Conservation (phyloP, 805 yeast genomes). For the Blastobotrys terrestris region DNA sequence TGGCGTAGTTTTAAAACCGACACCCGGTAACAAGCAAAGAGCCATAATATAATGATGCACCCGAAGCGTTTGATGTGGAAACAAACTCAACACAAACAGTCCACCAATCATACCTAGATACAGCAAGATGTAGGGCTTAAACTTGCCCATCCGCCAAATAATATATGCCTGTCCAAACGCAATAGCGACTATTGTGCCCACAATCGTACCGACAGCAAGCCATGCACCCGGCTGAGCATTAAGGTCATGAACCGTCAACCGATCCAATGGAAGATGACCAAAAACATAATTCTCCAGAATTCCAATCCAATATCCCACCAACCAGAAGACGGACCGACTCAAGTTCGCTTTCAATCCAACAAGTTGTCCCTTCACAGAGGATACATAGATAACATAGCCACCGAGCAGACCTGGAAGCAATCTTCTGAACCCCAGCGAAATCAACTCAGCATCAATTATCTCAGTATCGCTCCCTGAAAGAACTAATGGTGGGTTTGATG, state of each 20-base stretch:
- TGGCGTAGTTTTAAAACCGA: constrained; percentile 45
- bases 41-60: constrained; percentile 79
- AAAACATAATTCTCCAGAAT: constrained; percentile 80
- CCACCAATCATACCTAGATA: constrained; percentile 34
- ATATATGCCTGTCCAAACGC: constrained; percentile 68
- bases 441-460: constrained; percentile 51
- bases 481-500: constrained; percentile 66
- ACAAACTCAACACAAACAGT: constrained; percentile 38
- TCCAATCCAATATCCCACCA: constrained; percentile 79
- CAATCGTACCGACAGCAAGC: constrained; percentile 51
- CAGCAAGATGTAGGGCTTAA: constrained; percentile 49
- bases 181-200: constrained; percentile 43
- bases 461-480: constrained; percentile 37
- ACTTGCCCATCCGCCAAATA: constrained; percentile 61
- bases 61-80: constrained; percentile 66
- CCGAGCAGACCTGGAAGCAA: constrained; percentile 70
- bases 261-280: constrained; percentile 81
- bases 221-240: constrained; percentile 73
- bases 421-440: constrained; percentile 68
- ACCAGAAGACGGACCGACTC: constrained; percentile 53
- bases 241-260: constrained; percentile 68
- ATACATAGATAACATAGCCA: constrained; percentile 58
- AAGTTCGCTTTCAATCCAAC: constrained; percentile 25
- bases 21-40: constrained; percentile 72
- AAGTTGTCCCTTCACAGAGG: constrained; percentile 22